Evolutionary conservation across 108 stramenopile genomes (phyloP).

Genomic region (Epipyxis sp.): DNA sequence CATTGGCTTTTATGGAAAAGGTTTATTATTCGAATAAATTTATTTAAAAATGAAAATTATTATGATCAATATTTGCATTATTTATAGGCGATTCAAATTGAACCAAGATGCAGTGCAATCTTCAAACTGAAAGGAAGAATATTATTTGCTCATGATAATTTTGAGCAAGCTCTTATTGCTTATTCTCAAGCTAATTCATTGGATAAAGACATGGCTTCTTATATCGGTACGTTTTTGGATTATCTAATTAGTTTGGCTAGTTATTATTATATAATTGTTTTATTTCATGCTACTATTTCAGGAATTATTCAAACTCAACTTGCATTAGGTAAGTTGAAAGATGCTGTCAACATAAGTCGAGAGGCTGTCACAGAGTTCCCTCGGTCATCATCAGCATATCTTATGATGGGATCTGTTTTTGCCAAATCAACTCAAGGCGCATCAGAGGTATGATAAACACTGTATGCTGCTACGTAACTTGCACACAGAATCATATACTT

Average conservation of each 20-base stretch:
- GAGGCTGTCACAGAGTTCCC: not conserved
- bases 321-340: not conserved
- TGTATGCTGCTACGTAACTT: no score
- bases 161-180: not conserved
- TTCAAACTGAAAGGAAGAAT: not conserved
- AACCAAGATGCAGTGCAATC: not conserved
- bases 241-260: not conserved
- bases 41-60: not conserved
- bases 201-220: conserved; percentile 5
- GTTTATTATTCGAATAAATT: not conserved
- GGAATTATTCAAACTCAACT: not conserved
- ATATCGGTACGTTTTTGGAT: not conserved
- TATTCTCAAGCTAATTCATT: conserved; percentile 3
- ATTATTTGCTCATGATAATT: not conserved
- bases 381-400: not conserved
- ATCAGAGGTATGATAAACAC: not conserved
- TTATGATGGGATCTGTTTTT: not conserved
- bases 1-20: not conserved
- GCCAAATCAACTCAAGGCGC: not conserved
- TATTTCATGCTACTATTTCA: not conserved
- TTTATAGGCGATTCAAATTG: not conserved
- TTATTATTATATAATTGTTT: not conserved
- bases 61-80: not conserved
- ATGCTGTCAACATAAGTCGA: not conserved
- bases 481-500: not conserved